phyloP scores from a whole-genome alignment of 2,329 filamentous ascomycete species.

The Gliomastix tumulicola region DNA sequence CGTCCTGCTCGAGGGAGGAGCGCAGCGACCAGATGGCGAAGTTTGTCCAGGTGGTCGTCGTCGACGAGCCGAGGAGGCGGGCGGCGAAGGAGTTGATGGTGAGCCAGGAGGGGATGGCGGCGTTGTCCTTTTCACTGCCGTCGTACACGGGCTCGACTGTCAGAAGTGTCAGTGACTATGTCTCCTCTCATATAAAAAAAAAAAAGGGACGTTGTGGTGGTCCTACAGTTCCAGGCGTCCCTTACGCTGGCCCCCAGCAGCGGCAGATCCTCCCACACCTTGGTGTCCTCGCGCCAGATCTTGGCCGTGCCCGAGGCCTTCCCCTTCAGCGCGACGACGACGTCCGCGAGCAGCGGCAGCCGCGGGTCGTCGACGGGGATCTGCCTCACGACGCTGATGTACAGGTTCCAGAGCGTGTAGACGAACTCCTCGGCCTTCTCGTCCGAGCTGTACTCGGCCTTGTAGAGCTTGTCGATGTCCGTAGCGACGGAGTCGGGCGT shows the following conservation, averaged over 20 bases:
- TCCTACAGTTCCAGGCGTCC: constrained; percentile 20
- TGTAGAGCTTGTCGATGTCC: constrained; percentile 16
- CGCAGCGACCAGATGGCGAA: constrained; percentile 22
- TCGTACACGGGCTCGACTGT: constrained; percentile 15
- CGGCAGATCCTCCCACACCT: constrained; percentile 20
- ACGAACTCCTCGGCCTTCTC: constrained; percentile 15
- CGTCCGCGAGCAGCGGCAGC: constrained; percentile 12
- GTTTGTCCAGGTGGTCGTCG: constrained; percentile 14
- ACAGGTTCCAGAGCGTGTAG: constrained; percentile 18
- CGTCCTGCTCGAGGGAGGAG: constrained; percentile 16
- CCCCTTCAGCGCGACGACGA: constrained; percentile 12
- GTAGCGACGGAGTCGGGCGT: constrained; percentile 11
- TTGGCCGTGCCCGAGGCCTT: constrained; percentile 12
- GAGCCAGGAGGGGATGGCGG: constrained; percentile 14
- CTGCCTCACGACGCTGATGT: constrained; percentile 14
- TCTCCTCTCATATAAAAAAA: not conserved
- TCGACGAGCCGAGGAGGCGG: constrained; percentile 14
- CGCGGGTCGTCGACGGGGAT: constrained; percentile 17
- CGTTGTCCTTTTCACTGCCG: constrained; percentile 11
- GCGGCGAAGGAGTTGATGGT: constrained; percentile 24
- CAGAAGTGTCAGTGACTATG: constrained; percentile 1
- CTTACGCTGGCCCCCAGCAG: constrained; percentile 19
- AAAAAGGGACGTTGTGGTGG: not conserved
- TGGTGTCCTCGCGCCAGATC: constrained; percentile 16
- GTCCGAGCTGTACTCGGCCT: constrained; percentile 5